Percentiles rank a stretch among this genome's conserved stretches.
Evolutionary conservation across 2,329 filamentous ascomycete species (phyloP).

Genomic region (Aspergillus arachidicola): DNA sequence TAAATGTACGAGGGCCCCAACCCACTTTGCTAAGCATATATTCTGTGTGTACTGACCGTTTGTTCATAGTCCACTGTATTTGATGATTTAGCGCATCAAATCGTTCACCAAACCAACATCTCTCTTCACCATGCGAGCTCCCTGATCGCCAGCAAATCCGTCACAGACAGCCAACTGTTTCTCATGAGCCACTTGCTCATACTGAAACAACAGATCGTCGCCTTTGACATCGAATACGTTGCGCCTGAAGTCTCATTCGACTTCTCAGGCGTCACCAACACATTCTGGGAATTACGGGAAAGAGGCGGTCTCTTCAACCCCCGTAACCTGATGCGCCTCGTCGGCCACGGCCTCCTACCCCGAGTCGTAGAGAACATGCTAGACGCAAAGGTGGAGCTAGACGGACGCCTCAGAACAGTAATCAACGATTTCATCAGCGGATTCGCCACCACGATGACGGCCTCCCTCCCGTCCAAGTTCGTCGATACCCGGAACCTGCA

Average conservation of each 20-base stretch:
- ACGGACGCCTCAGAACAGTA: constrained; percentile 62
- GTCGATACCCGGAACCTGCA: constrained; percentile 42
- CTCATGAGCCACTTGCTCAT: constrained; percentile 93
- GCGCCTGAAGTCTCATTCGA: constrained; percentile 67
- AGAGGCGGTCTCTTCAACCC: constrained; percentile 69
- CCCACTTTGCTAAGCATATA: background rate
- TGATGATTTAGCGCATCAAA: constrained; percentile 73
- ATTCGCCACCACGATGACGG: constrained; percentile 61
- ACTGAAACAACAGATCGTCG: constrained; percentile 92
- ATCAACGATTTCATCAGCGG: constrained; percentile 68
- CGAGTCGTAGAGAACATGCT: constrained; percentile 72
- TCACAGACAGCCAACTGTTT: constrained; percentile 81
- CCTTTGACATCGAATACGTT: constrained; percentile 85
- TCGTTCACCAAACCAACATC: constrained; percentile 86
- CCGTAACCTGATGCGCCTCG: constrained; percentile 61
- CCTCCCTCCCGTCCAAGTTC: constrained; percentile 44
- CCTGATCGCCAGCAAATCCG: constrained; percentile 66
- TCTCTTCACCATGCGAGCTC: constrained; percentile 78
- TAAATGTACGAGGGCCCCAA: constrained; percentile 55
- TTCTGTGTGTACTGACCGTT: constrained; percentile 18
- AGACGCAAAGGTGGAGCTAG: constrained; percentile 69
- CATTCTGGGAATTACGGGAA: constrained; percentile 68
- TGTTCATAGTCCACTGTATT: constrained; percentile 62
- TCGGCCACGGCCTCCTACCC: constrained; percentile 61
- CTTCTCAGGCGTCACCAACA: constrained; percentile 66